phyloP scores from a whole-genome alignment of 495 filamentous ascomycete species.

The Amniculicola lignicola region DNA sequence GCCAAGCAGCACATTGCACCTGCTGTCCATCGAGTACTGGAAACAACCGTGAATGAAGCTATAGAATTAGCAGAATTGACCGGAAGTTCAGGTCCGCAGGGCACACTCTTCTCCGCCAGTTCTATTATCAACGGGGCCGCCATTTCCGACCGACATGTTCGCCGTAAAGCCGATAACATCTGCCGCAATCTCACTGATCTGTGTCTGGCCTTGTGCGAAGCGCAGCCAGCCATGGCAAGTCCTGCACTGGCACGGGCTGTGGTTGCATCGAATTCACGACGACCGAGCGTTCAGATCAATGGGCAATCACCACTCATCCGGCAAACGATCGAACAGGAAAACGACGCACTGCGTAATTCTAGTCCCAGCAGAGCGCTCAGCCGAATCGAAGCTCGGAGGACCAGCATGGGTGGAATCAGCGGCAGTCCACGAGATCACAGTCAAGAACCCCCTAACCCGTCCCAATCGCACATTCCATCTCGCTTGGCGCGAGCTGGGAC shows the following conservation, averaged over 20 bases:
- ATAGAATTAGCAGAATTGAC: conserved; percentile 70
- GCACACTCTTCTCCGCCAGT: conserved; percentile 62
- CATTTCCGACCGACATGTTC: conserved; percentile 74
- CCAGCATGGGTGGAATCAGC: conserved; percentile 51
- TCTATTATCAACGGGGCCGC: conserved; percentile 56
- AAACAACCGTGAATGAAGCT: conserved; percentile 78
- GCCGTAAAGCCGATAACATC: conserved; percentile 86
- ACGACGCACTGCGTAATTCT: conserved; percentile 15
- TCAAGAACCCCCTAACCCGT: conserved; percentile 41
- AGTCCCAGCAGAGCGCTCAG: conserved; percentile 56
- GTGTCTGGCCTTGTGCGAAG: conserved; percentile 77
- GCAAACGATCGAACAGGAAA: conserved; percentile 28
- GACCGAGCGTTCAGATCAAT: conserved; percentile 39
- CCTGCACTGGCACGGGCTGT: conserved; percentile 22
- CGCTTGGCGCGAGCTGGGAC: conserved; percentile 30
- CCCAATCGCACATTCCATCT: conserved; percentile 27
- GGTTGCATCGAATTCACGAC: conserved; percentile 35
- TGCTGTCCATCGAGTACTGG: conserved; percentile 77
- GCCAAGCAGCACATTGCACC: conserved; percentile 61
- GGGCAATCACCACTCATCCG: conserved; percentile 29
- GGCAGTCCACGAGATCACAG: conserved; percentile 38
- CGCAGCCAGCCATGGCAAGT: conserved; percentile 37
- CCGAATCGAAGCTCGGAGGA: conserved; percentile 69
- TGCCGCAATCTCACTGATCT: conserved; percentile 91
- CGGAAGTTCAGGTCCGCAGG: conserved; percentile 54